These are phyloP conservation scores for Linnemannia hyalina DNA, from an alignment of 192 early-diverging fungal species.

Conservation along the genomic window DNA sequence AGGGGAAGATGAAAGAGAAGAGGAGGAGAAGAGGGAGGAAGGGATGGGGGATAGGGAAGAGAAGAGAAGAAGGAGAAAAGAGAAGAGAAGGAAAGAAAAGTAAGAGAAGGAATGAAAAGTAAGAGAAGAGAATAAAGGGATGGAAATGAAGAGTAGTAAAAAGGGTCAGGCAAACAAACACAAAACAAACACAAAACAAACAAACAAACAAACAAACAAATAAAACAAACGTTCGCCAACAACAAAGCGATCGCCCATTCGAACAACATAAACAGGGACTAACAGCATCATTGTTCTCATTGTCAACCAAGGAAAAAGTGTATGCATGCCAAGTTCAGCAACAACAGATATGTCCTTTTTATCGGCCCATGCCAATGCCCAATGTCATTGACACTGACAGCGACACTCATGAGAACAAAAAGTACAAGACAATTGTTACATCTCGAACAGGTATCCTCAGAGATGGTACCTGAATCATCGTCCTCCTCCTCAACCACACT, in stretches of 20 bases:
- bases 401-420: neutral
- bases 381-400: too few relatives aligned
- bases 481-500: neutral
- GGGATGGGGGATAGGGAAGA: neutral
- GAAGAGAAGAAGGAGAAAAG: neutral
- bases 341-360: too few relatives aligned
- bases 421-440: neutral
- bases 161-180: neutral
- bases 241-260: slow-evolving; percentile 7
- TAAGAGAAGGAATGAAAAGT: neutral
- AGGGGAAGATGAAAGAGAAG: neutral
- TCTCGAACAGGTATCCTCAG: neutral
- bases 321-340: too few relatives aligned
- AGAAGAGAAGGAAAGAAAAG: neutral
- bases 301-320: neutral
- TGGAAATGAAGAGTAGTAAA: neutral
- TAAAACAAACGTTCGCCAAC: neutral
- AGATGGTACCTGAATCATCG: neutral
- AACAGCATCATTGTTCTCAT: too few relatives aligned
- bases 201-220: slow-evolving; percentile 7
- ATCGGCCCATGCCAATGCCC: too few relatives aligned
- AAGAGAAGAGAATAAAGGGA: neutral
- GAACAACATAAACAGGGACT: neutral
- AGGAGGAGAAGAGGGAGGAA: neutral
- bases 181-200: neutral